Conservation (phyloP, 257 asterid species). For the Solanum piurae region DNA sequence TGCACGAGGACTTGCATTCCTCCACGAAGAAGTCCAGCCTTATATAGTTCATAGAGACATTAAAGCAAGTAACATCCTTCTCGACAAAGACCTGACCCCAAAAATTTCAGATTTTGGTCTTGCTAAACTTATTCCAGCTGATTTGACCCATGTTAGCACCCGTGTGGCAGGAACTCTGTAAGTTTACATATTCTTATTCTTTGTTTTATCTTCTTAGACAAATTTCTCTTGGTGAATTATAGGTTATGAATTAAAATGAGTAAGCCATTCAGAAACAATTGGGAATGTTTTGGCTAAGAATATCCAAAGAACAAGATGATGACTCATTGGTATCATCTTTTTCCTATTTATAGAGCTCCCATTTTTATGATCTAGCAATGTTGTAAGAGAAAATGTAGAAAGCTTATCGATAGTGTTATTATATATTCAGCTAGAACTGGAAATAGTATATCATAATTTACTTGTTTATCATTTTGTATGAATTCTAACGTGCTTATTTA, state of each 20-base stretch:
- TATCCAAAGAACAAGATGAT: neutral
- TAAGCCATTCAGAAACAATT: neutral
- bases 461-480: neutral
- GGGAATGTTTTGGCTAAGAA: neutral
- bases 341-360: neutral
- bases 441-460: neutral
- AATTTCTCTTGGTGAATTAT: neutral
- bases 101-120: slow-evolving; percentile 93
- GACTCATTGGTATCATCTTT: neutral
- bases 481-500: neutral
- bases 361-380: neutral
- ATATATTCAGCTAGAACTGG: neutral
- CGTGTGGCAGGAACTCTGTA: slow-evolving; percentile 92
- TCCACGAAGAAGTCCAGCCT: slow-evolving; percentile 72
- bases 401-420: neutral
- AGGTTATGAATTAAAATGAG: neutral
- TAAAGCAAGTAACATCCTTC: slow-evolving; percentile 81
- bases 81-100: slow-evolving; percentile 67
- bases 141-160: slow-evolving; percentile 75
- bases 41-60: slow-evolving; percentile 83
- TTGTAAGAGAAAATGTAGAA: neutral
- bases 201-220: neutral
- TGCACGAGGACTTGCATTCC: slow-evolving; percentile 75
- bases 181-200: slow-evolving; percentile 16
- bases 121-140: slow-evolving; percentile 70